phyloP scores from a whole-genome alignment of 768 basidiomycete species.

The Leccinellum albellum region DNA sequence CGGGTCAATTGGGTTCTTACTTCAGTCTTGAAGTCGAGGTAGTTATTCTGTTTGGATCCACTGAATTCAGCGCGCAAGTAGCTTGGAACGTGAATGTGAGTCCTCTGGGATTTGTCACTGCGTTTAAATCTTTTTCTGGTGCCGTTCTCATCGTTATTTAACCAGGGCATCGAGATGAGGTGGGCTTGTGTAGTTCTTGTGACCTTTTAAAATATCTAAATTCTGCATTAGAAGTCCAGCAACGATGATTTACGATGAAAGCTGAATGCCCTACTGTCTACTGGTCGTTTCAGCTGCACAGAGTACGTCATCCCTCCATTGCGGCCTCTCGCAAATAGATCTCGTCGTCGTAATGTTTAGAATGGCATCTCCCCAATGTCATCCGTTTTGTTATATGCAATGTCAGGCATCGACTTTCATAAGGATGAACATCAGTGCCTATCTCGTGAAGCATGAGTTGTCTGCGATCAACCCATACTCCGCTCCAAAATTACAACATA shows the following conservation, averaged over 20 bases:
- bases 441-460: too few species aligned
- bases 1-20: background rate
- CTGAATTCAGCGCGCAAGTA: conserved; percentile 25
- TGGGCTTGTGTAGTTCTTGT: background rate
- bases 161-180: conserved; percentile 10
- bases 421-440: background rate
- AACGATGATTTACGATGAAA: conserved; percentile 3
- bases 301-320: background rate
- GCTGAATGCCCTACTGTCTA: background rate
- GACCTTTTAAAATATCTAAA: background rate
- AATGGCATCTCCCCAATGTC: rapidly evolving
- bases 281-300: background rate
- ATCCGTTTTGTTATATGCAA: background rate
- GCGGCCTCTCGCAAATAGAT: background rate
- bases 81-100: conserved; percentile 13
- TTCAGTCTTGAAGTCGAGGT: conserved; percentile 5
- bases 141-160: background rate
- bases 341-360: too few species aligned
- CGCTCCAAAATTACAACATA: too few species aligned
- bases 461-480: too few species aligned
- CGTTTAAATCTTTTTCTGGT: background rate
- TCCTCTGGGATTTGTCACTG: background rate
- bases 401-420: background rate
- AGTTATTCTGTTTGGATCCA: conserved; percentile 14
- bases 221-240: conserved; percentile 1